A percentile compares a stretch with the other conserved stretches of the same genome.
Evolutionary conservation across 257 asterid genomes (phyloP).

Genomic region (Jasminum sambac): DNA sequence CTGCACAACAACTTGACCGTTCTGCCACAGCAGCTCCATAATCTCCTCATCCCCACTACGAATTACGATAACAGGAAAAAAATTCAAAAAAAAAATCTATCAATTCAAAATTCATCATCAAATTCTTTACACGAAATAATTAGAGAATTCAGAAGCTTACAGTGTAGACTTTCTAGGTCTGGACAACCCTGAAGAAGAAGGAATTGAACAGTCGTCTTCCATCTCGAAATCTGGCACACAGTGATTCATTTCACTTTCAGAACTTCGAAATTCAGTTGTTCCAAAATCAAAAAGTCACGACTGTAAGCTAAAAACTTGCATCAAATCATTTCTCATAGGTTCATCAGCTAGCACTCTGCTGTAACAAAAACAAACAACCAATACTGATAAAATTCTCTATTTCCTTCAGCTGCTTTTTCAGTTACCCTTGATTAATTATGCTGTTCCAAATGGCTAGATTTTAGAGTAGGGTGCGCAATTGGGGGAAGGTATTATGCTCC

Average conservation of each 20-base stretch:
- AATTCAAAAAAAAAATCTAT: neutral
- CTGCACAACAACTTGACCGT: conserved; percentile 27
- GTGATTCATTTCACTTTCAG: conserved; percentile 15
- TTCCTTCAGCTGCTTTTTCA: neutral
- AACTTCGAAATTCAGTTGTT: neutral
- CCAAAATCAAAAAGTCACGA: neutral
- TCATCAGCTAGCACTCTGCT: neutral
- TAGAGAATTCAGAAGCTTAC: conserved; percentile 1
- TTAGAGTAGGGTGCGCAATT: neutral
- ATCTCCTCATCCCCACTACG: conserved; percentile 21
- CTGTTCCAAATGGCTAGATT: conserved; percentile 7
- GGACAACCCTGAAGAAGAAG: conserved; percentile 7
- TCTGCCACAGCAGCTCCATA: conserved; percentile 37
- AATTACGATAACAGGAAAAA: neutral
- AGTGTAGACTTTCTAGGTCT: conserved; percentile 21
- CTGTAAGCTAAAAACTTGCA: neutral
- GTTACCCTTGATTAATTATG: neutral
- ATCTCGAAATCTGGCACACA: conserved; percentile 25
- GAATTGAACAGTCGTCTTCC: conserved; percentile 20
- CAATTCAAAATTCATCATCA: neutral
- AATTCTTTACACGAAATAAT: neutral
- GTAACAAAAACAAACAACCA: neutral
- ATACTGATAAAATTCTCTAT: neutral
- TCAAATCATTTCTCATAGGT: neutral
- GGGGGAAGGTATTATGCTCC: neutral